Evolutionary conservation across 2,329 filamentous ascomycete genomes (phyloP).

Genomic region (Fusarium sarcochroum): DNA sequence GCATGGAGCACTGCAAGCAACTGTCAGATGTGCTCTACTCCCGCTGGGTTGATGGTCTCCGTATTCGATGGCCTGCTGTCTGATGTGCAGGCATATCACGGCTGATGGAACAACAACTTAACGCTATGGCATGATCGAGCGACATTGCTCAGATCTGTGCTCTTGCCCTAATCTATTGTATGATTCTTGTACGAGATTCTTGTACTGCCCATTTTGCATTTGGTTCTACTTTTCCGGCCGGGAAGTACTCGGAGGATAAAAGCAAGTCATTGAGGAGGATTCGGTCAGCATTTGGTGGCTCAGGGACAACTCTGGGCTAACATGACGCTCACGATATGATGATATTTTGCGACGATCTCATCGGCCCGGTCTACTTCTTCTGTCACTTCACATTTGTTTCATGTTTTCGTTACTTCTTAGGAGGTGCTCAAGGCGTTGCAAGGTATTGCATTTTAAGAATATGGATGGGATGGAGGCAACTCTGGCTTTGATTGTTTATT

Average conservation of each 20-base stretch:
- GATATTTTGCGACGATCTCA: conserved; percentile 41
- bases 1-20: conserved; percentile 93
- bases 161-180: conserved; percentile 17
- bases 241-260: conserved; percentile 10
- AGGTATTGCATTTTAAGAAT: conserved; percentile 28
- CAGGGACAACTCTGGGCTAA: not conserved
- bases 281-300: conserved; percentile 16
- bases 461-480: conserved; percentile 29
- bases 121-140: not conserved
- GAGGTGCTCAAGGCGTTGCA: conserved; percentile 33
- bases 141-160: not conserved
- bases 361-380: conserved; percentile 24
- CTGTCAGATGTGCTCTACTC: conserved; percentile 92
- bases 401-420: conserved; percentile 18
- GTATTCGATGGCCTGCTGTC: conserved; percentile 74
- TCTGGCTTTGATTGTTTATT: conserved; percentile 24
- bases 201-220: conserved; percentile 34
- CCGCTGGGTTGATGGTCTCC: conserved; percentile 89
- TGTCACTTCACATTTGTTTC: not conserved
- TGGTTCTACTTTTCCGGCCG: conserved; percentile 1
- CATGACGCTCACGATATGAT: conserved; percentile 40
- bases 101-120: conserved; percentile 1
- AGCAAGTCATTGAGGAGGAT: conserved; percentile 9
- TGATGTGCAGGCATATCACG: conserved; percentile 23
- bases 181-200: conserved; percentile 19